These are phyloP conservation scores for Prunus mume DNA, from an alignment of 306 rosid species.

Conservation along the genomic window DNA sequence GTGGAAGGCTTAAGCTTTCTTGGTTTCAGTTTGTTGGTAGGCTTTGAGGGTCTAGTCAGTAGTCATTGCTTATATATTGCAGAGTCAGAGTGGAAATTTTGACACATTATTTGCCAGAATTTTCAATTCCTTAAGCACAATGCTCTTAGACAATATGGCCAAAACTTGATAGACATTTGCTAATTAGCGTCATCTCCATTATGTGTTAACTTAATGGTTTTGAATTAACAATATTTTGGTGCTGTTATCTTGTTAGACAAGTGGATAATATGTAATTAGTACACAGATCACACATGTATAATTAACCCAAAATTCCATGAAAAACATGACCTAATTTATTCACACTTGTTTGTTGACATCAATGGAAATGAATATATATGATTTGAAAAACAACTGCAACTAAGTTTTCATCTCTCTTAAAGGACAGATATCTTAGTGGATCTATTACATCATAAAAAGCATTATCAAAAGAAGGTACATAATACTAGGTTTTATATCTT, in stretches of 20 bases:
- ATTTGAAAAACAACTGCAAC: too few species aligned
- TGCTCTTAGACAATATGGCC: background rate
- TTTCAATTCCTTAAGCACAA: background rate
- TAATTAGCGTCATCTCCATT: background rate
- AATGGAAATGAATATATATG: too few species aligned
- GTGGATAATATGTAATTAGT: background rate
- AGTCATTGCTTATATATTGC: background rate
- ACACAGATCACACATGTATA: background rate
- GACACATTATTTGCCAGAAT: background rate
- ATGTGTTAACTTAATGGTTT: background rate
- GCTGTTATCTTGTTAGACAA: background rate
- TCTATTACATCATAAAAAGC: background rate
- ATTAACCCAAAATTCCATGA: background rate
- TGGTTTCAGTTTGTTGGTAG: too few species aligned
- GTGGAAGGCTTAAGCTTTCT: background rate
- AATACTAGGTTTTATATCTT: background rate
- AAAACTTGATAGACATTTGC: background rate
- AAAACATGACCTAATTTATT: background rate
- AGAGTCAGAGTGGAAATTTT: background rate
- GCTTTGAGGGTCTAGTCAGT: background rate
- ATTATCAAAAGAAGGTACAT: background rate
- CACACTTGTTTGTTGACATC: too few species aligned
- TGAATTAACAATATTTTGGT: background rate
- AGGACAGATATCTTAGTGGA: background rate
- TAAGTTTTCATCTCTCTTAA: too few species aligned